These are phyloP conservation scores for Drechmeria coniospora DNA, from an alignment of 2,329 filamentous ascomycete genomes.

Conservation along the genomic window DNA sequence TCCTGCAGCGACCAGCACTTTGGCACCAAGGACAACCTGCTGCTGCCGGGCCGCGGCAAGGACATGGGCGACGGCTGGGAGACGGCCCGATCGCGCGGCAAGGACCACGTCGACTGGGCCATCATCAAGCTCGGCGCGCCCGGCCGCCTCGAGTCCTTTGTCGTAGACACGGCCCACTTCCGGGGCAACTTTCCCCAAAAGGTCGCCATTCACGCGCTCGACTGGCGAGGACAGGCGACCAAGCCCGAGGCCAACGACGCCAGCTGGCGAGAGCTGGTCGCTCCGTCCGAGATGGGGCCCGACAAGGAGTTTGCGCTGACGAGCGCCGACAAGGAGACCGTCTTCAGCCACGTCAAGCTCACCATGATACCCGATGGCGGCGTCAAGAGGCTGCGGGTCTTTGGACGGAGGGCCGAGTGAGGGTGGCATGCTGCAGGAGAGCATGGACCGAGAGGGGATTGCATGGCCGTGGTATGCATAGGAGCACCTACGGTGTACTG, in stretches of 20 bases:
- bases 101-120: slow-evolving; percentile 66
- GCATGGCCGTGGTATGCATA: no score
- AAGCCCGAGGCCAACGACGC: slow-evolving; percentile 41
- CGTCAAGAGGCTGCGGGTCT: slow-evolving; percentile 62
- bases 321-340: slow-evolving; percentile 36
- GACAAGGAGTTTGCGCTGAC: slow-evolving; percentile 58
- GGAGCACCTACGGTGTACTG: no score
- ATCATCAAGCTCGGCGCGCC: slow-evolving; percentile 57
- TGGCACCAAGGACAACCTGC: slow-evolving; percentile 63
- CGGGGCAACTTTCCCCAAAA: slow-evolving; percentile 72
- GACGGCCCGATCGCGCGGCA: slow-evolving; percentile 57
- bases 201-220: slow-evolving; percentile 49
- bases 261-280: slow-evolving; percentile 51
- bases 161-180: slow-evolving; percentile 73
- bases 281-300: slow-evolving; percentile 52
- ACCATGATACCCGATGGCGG: slow-evolving; percentile 89
- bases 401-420: slow-evolving; percentile 17
- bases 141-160: slow-evolving; percentile 47
- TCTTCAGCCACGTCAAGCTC: slow-evolving; percentile 73
- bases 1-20: slow-evolving; percentile 75
- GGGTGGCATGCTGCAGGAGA: no score
- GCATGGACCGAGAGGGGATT: not conserved
- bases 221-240: slow-evolving; percentile 33
- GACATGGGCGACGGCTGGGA: slow-evolving; percentile 89
- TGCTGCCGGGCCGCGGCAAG: slow-evolving; percentile 62